These are phyloP conservation scores for Lyophyllum shimeji DNA, from an alignment of 768 basidiomycete genomes.

Conservation along the genomic window DNA sequence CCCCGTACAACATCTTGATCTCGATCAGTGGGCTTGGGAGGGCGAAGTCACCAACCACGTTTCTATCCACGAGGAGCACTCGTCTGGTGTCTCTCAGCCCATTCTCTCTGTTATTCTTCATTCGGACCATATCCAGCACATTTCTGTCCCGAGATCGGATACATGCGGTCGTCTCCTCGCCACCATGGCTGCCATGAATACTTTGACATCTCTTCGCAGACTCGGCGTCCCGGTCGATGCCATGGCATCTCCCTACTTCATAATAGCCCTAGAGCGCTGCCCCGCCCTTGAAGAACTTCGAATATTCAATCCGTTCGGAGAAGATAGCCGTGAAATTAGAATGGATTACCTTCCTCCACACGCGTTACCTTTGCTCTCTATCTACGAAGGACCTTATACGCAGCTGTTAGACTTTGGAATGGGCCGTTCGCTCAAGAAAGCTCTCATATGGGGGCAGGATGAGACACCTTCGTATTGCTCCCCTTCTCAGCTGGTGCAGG, in stretches of 20 bases:
- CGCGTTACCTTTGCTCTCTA: constrained; percentile 20
- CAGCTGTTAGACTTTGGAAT: constrained; percentile 20
- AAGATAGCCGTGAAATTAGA: constrained; percentile 17
- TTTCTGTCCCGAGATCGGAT: constrained; percentile 32
- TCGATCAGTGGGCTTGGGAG: constrained; percentile 39
- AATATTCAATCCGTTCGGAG: constrained; percentile 29
- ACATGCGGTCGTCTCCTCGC: constrained; percentile 30
- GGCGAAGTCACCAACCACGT: constrained; percentile 31
- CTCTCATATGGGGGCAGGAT: constrained; percentile 29
- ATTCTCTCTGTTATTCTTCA: constrained; percentile 27
- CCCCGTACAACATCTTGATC: constrained; percentile 25
- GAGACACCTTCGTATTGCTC: constrained; percentile 22
- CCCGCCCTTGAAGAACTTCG: constrained; percentile 28
- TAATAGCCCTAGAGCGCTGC: constrained; percentile 26
- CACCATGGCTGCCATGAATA: constrained; percentile 16
- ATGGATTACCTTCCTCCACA: constrained; percentile 17
- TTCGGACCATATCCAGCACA: constrained; percentile 26
- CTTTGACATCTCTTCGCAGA: constrained; percentile 18
- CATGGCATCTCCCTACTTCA: constrained; percentile 22
- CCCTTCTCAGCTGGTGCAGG: constrained; percentile 18
- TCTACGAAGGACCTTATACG: constrained; percentile 30
- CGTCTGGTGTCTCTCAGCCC: constrained; percentile 24
- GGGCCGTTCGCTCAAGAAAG: constrained; percentile 20
- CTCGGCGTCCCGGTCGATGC: constrained; percentile 27
- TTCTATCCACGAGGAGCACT: constrained; percentile 31